A percentile compares a stretch with the other conserved stretches of the same genome.
phyloP scores from a whole-genome alignment of 2,329 filamentous ascomycete species.

The Dendryphion nanum region DNA sequence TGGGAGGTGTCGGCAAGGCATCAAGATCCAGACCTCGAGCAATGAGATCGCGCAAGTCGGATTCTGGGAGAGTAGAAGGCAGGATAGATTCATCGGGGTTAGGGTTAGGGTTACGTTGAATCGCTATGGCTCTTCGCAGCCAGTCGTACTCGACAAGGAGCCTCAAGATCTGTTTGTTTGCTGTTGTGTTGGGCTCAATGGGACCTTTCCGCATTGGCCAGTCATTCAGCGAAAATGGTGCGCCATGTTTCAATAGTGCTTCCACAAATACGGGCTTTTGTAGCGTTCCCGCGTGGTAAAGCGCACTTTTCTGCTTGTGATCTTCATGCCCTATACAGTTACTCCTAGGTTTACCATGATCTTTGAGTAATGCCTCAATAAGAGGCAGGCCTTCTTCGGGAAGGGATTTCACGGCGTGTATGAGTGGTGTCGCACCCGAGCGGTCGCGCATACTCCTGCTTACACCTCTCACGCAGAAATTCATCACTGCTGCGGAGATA shows the following conservation, averaged over 20 bases:
- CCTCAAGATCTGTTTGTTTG: constrained; percentile 18
- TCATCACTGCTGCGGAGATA: constrained; percentile 18
- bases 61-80: constrained; percentile 15
- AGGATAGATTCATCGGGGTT: constrained; percentile 9
- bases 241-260: constrained; percentile 25
- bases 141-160: constrained; percentile 28
- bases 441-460: constrained; percentile 33
- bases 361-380: constrained; percentile 22
- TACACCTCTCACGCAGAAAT: constrained; percentile 30
- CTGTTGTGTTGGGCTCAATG: constrained; percentile 7
- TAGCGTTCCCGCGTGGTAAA: constrained; percentile 27
- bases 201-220: constrained; percentile 17
- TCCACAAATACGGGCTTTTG: constrained; percentile 26
- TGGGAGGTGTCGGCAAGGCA: constrained; percentile 9
- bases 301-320: constrained; percentile 22
- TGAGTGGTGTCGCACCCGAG: constrained; percentile 34
- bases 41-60: constrained; percentile 21
- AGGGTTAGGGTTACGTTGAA: constrained; percentile 16
- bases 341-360: constrained; percentile 13
- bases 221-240: constrained; percentile 22
- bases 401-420: constrained; percentile 26
- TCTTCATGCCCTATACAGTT: constrained; percentile 35
- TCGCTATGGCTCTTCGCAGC: constrained; percentile 15
- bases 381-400: constrained; percentile 28
- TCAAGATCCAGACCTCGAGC: constrained; percentile 26